These are phyloP conservation scores for Pseudonitzschia pungens DNA, from an alignment of 108 stramenopile species.

Conservation along the genomic window DNA sequence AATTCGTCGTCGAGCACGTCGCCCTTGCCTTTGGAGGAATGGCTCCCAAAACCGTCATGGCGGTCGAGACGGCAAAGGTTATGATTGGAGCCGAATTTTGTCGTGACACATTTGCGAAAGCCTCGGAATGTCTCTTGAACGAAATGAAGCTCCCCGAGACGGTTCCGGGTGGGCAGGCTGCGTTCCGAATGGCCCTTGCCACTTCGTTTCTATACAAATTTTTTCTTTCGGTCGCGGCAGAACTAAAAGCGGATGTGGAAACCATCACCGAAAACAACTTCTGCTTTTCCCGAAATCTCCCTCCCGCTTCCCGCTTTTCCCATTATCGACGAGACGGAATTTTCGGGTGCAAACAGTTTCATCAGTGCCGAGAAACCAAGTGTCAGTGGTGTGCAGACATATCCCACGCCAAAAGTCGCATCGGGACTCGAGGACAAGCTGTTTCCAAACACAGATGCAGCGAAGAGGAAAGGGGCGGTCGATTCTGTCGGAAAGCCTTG, in stretches of 20 bases:
- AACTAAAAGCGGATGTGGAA: constrained; percentile 56
- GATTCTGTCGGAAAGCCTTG: constrained; percentile 69
- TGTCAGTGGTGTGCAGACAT: constrained; percentile 75
- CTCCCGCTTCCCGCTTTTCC: constrained; percentile 47
- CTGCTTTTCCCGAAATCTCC: constrained; percentile 26
- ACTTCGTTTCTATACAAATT: constrained; percentile 90
- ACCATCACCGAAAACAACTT: constrained; percentile 19
- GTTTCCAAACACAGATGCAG: constrained; percentile 31
- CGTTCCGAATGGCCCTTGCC: constrained; percentile 87
- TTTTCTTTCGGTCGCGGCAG: constrained; percentile 58
- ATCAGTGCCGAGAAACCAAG: constrained; percentile 78
- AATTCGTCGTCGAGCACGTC: constrained; percentile 62
- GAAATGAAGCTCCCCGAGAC: constrained; percentile 77
- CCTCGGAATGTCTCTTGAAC: constrained; percentile 58
- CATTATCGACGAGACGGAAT: constrained; percentile 45
- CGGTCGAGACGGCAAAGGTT: constrained; percentile 57
- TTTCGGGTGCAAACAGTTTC: constrained; percentile 60
- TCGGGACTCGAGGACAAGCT: constrained; percentile 64
- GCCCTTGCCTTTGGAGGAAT: constrained; percentile 91
- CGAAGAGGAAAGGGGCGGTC: constrained; percentile 28
- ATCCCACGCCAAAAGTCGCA: constrained; percentile 68
- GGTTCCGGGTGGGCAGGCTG: constrained; percentile 91
- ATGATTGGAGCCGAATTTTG: constrained; percentile 66
- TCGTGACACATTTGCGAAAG: constrained; percentile 58
- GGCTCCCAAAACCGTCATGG: constrained; percentile 88